Base-by-base conservation (phyloP, 305 asterid genomes). In the Rubia peregrina region DNA sequence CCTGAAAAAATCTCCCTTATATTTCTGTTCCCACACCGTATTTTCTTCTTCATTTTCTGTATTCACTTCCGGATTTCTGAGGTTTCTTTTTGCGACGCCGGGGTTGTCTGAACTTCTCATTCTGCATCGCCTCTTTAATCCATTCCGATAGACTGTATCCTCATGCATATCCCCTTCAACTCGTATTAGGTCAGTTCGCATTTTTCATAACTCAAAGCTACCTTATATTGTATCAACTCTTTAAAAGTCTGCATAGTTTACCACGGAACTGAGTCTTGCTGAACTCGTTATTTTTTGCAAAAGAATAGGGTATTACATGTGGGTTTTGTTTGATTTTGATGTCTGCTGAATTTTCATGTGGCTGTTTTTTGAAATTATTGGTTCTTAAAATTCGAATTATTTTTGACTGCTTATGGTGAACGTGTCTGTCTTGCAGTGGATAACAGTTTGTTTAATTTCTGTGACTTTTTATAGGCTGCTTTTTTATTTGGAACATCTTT, bases 251-350 rank as follows among this genome's bases (percentile, higher is more conserved):
- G 24, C 8, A 11, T 19, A 19, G 17, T 16, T 53, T 19, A 16
- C 17, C 60, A 53, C 24, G 21, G 60, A 55, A 3, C 61, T 0
- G 24, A 46, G 12, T 5, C 53, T 46, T 3, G 3, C 16, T 55
- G 26, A 55, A n/a, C 61, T 55, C 26, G 61, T 17, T 24, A 11
- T 55, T 19, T 55, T 17, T n/a, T n/a, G 61, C 61, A 8, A 48
- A 48, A 21, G 11, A 55, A 7, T 17, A 7, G 61, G 61, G 16
- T 6, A 0, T 55, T 19, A 55, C 61, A 6, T 55, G 26, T n/a
- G 61, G 61, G 61, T 55, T 55, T 55, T 55, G 61, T 55, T 55
- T 55, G 7, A 55, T 19, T 55, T 55, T 55, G 21, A 55, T n/a
- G 9, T 55, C 11, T 55, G 61, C 26, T 17, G 61, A 17, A 17